Evolutionary conservation across 768 basidiomycete species (phyloP).

Genomic region (Boletus huronensis): DNA sequence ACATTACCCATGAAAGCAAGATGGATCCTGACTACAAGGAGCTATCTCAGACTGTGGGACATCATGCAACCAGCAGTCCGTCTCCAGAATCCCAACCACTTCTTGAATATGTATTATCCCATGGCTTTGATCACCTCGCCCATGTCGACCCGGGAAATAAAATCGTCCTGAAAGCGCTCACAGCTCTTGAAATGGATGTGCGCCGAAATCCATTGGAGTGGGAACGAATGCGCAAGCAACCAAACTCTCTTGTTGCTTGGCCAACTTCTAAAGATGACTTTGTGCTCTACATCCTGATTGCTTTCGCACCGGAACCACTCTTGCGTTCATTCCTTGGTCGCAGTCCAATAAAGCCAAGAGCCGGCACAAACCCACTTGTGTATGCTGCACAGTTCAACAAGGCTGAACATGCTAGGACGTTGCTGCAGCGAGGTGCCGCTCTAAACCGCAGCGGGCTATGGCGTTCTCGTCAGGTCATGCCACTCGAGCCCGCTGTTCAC

Average conservation of each 20-base stretch:
- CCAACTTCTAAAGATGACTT: background rate
- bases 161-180: background rate
- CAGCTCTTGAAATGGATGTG: background rate
- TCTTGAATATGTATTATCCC: background rate
- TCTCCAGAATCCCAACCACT: background rate
- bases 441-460: background rate
- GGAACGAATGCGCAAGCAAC: background rate
- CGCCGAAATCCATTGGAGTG: background rate
- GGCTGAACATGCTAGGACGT: background rate
- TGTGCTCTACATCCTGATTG: background rate
- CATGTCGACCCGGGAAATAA: background rate
- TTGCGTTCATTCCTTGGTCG: background rate
- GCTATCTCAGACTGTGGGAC: background rate
- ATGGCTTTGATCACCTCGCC: background rate
- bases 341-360: background rate
- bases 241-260: background rate
- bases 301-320: background rate
- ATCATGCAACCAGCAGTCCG: background rate
- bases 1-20: background rate
- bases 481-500: background rate
- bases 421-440: background rate
- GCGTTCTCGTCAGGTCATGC: background rate
- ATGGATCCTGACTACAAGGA: background rate
- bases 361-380: background rate
- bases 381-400: background rate